A percentile compares a stretch with the other conserved stretches of the same genome.
Evolutionary conservation across 2,329 filamentous ascomycete genomes (phyloP).

Genomic region (Graphiopsis chlorocephala): DNA sequence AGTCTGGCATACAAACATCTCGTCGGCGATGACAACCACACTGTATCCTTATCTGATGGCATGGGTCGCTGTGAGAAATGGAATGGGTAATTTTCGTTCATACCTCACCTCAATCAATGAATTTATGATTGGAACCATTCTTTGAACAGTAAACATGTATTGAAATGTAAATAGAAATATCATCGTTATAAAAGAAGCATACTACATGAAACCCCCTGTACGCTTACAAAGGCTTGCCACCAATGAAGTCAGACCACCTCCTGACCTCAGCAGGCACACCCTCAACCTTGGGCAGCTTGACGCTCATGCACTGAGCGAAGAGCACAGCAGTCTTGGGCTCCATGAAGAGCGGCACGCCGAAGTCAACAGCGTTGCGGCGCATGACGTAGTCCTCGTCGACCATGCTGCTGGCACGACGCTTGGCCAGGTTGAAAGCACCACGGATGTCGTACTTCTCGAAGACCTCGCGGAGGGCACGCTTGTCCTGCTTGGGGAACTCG

Average conservation of each 20-base stretch:
- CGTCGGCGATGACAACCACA: background rate
- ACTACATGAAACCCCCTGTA: background rate
- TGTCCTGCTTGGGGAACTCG: constrained; percentile 94
- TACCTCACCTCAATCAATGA: too few species aligned
- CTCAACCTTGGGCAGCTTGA: constrained; percentile 85
- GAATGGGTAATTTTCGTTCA: background rate
- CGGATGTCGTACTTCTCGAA: constrained; percentile 97
- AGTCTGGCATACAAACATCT: background rate
- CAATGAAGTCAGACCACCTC: constrained; percentile 93
- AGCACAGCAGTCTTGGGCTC: constrained; percentile 97
- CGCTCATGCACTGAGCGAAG: constrained; percentile 94
- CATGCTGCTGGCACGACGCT: constrained; percentile 75
- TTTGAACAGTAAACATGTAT: background rate
- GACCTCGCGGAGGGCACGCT: constrained; percentile 88
- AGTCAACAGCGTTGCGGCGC: constrained; percentile 96
- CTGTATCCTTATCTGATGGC: background rate
- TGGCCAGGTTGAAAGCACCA: constrained; percentile 92
- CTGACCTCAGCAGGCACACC: constrained; percentile 89
- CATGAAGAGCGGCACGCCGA: constrained; percentile 97
- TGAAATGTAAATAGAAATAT: constrained; percentile 7
- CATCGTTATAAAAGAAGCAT: background rate
- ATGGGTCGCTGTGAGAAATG: background rate
- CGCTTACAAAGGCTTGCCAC: constrained; percentile 70
- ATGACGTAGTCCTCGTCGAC: constrained; percentile 97
- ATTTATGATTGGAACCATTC: background rate